phyloP scores from a whole-genome alignment of 2,329 filamentous ascomycete species.

The Exophiala aquamarina region DNA sequence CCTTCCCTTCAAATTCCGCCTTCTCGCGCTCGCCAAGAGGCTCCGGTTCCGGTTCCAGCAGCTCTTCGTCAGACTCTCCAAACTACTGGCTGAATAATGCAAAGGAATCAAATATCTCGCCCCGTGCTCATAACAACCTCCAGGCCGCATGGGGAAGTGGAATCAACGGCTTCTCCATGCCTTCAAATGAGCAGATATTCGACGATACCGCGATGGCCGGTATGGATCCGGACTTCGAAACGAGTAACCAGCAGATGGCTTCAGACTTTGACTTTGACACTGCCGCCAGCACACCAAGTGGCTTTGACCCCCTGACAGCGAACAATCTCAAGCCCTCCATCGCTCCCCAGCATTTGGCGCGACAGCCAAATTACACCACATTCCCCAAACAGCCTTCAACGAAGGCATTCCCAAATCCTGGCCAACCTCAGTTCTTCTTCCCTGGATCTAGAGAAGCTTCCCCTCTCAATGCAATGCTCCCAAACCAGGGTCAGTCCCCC shows the following conservation, averaged over 20 bases:
- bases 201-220: conserved; percentile 37
- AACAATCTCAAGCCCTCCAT: conserved; percentile 26
- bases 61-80: conserved; percentile 44
- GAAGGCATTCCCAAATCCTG: conserved; percentile 14
- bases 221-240: conserved; percentile 43
- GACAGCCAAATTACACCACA: conserved; percentile 10
- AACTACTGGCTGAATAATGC: conserved; percentile 41
- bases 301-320: conserved; percentile 34
- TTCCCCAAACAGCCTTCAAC: conserved; percentile 29
- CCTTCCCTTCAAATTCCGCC: conserved; percentile 23
- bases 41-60: conserved; percentile 44
- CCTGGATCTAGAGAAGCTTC: conserved; percentile 39
- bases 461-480: conserved; percentile 35
- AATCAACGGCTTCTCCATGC: conserved; percentile 36
- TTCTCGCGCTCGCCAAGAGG: conserved; percentile 43
- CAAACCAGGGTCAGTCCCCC: conserved; percentile 34
- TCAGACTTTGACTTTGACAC: conserved; percentile 51
- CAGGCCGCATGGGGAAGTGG: conserved; percentile 26
- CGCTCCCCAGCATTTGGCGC: conserved; percentile 11
- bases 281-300: conserved; percentile 48
- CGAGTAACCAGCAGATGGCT: conserved; percentile 48
- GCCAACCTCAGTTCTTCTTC: conserved; percentile 34
- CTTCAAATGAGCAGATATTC: conserved; percentile 41
- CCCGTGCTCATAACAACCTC: conserved; percentile 37
- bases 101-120: conserved; percentile 41